Conservation (phyloP, 345 rosid species). For the Dipteronia sinensis region DNA sequence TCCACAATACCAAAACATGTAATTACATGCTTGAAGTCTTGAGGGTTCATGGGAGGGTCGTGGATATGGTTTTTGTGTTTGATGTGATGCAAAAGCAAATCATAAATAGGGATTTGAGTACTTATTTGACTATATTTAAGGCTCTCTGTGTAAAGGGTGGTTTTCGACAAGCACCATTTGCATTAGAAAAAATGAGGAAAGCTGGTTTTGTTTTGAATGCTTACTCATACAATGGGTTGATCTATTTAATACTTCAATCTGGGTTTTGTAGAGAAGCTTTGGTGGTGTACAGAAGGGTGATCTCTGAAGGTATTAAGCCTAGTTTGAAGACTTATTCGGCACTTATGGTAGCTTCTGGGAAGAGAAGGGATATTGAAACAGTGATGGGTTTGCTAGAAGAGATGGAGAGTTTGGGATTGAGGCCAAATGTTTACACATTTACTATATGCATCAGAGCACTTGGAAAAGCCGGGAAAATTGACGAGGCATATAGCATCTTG, state of each 20-base stretch:
- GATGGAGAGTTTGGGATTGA: conserved; percentile 80
- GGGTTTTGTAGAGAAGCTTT: conserved; percentile 67
- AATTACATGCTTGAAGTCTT: conserved; percentile 81
- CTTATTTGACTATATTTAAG: conserved; percentile 69
- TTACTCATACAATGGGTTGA: conserved; percentile 79
- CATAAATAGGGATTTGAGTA: conserved; percentile 59
- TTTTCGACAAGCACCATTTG: conserved; percentile 56
- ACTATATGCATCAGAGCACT: conserved; percentile 86
- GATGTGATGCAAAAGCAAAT: conserved; percentile 78
- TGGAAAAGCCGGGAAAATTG: conserved; percentile 79
- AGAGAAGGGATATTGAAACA: conserved; percentile 67
- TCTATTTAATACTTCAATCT: conserved; percentile 68
- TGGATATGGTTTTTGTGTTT: conserved; percentile 72
- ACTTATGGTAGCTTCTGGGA: conserved; percentile 88
- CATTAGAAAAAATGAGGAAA: conserved; percentile 59
- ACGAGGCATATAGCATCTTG: conserved; percentile 63
- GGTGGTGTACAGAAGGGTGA: conserved; percentile 66
- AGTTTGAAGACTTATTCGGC: conserved; percentile 93
- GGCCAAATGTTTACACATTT: conserved; percentile 87
- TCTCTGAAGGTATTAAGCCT: conserved; percentile 81
- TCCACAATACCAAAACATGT: conserved; percentile 70
- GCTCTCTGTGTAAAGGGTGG: conserved; percentile 62
- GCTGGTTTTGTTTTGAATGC: conserved; percentile 73
- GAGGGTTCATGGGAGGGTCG: conserved; percentile 57
- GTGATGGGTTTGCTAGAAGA: conserved; percentile 76